Evolutionary conservation across 106 monocot genomes (phyloP).

Genomic region (Dactylorhiza incarnata): DNA sequence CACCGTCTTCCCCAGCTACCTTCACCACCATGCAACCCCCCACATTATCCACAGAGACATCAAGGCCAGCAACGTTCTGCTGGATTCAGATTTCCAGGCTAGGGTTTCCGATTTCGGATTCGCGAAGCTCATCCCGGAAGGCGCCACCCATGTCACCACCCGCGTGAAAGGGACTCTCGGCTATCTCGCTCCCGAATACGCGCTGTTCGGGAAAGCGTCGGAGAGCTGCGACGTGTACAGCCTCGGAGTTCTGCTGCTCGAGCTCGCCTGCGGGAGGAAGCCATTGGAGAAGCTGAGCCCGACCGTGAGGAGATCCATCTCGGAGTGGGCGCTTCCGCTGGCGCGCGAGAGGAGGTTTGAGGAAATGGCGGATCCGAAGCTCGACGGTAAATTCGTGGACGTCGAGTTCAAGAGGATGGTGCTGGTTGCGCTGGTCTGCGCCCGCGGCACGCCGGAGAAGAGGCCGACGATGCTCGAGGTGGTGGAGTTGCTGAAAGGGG

Average conservation of each 20-base stretch:
- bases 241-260: constrained; percentile 13
- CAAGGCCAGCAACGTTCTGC: constrained; percentile 16
- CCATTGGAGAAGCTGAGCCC: constrained; percentile 12
- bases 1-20: constrained; percentile 5
- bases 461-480: constrained; percentile 13
- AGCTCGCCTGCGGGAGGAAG: constrained; percentile 12
- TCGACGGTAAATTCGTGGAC: constrained; percentile 5
- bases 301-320: background rate
- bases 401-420: constrained; percentile 4
- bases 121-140: constrained; percentile 15
- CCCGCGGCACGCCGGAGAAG: constrained; percentile 9
- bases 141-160: constrained; percentile 6
- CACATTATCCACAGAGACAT: constrained; percentile 16
- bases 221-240: constrained; percentile 19
- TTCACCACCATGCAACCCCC: constrained; percentile 1
- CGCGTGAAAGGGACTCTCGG: constrained; percentile 10
- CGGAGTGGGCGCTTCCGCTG: constrained; percentile 12
- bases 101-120: constrained; percentile 17
- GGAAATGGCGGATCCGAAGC: constrained; percentile 12
- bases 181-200: constrained; percentile 2
- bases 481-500: constrained; percentile 13
- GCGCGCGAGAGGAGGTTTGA: constrained; percentile 10
- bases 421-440: constrained; percentile 12
- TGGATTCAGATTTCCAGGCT: constrained; percentile 16
- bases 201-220: constrained; percentile 6